Conservation (phyloP, 129 eudicot genomes). For the Chrysanthemum seticuspe region DNA sequence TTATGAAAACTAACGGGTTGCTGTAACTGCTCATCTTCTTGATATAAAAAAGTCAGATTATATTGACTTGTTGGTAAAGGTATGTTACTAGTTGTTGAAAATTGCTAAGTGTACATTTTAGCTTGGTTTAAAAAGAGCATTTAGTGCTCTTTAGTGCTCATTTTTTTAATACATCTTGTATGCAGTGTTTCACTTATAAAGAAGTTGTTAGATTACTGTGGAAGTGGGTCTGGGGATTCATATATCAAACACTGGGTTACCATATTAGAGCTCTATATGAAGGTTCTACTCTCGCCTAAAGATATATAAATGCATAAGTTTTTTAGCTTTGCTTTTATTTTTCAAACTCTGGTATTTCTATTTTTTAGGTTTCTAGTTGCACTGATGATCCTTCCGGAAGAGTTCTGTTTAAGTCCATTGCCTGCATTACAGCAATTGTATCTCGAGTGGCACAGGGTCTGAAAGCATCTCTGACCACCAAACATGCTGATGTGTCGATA, state of each 20-base stretch:
- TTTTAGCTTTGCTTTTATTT: conserved; percentile 3
- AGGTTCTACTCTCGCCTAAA: conserved; percentile 45
- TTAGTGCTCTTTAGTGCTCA: not conserved
- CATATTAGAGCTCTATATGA: conserved; percentile 58
- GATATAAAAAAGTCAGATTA: conserved; percentile 37
- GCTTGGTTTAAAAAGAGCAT: not conserved
- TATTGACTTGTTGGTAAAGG: conserved; percentile 69
- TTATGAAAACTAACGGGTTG: no score
- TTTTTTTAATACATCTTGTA: not conserved
- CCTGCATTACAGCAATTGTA: conserved; percentile 69
- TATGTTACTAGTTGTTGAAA: conserved; percentile 21
- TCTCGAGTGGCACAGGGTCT: conserved; percentile 50
- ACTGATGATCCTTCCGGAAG: conserved; percentile 70
- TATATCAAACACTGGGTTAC: conserved; percentile 74
- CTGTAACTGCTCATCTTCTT: conserved; percentile 40
- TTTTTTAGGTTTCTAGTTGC: conserved; percentile 53
- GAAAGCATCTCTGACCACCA: conserved; percentile 43
- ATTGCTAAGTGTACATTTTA: not conserved
- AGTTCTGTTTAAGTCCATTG: conserved; percentile 65
- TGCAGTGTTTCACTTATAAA: conserved; percentile 76
- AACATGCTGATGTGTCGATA: conserved; percentile 29
- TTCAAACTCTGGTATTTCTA: not conserved
- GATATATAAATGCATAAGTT: not conserved
- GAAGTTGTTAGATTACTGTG: conserved; percentile 55
- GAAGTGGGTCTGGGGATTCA: conserved; percentile 56